phyloP scores from a whole-genome alignment of 192 early-diverging fungal species.

The Diversispora eburnea region DNA sequence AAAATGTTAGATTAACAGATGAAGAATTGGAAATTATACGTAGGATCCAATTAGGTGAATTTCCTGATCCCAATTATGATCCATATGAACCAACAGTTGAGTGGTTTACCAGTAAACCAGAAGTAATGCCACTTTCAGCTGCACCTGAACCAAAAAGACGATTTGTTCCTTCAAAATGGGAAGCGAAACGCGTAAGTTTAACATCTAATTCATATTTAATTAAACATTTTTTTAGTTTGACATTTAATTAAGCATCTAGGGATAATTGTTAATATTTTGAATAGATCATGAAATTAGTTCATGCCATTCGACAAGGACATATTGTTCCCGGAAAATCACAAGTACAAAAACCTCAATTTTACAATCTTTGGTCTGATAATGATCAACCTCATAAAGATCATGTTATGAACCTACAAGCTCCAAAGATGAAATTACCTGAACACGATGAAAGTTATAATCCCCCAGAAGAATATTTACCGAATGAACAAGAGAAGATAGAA shows the following conservation, averaged over 20 bases:
- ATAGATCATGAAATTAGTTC: conserved; percentile 93
- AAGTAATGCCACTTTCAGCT: conserved; percentile 76
- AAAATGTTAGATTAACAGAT: conserved; percentile 79
- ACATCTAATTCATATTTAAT: not conserved
- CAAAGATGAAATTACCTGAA: conserved; percentile 81
- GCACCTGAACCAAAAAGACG: conserved; percentile 94
- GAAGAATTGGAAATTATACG: conserved; percentile 93
- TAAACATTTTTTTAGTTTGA: not conserved
- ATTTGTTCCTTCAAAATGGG: conserved; percentile 92
- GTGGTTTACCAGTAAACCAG: conserved; percentile 87
- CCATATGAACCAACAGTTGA: conserved; percentile 94
- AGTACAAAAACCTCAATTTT: conserved; percentile 63
- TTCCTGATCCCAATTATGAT: conserved; percentile 82
- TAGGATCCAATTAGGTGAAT: conserved; percentile 73
- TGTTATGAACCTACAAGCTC: conserved; percentile 81
- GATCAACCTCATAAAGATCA: conserved; percentile 57
- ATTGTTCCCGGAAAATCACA: conserved; percentile 65
- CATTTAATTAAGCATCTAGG: not conserved
- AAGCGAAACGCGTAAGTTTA: conserved; percentile 70
- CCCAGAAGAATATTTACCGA: conserved; percentile 88
- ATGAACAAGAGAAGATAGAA: conserved; percentile 71
- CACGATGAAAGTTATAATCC: conserved; percentile 98
- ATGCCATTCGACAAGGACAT: conserved; percentile 85
- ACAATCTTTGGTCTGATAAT: conserved; percentile 83
- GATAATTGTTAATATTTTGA: not conserved